These are phyloP conservation scores for Musa itinerans DNA, from an alignment of 176 grass and related monocot genomes.

Conservation along the genomic window DNA sequence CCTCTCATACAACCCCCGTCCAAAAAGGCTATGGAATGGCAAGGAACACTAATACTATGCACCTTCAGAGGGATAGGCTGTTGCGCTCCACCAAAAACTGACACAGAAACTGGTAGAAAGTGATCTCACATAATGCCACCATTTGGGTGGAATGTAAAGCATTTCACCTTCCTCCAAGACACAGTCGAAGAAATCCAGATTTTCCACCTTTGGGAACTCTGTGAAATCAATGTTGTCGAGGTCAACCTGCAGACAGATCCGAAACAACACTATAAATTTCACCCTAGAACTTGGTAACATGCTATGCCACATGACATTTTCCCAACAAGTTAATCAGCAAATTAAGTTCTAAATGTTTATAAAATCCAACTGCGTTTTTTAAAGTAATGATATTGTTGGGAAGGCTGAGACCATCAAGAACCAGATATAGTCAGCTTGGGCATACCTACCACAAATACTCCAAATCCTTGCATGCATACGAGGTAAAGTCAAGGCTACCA, in stretches of 20 bases:
- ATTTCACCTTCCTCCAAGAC: conserved; percentile 86
- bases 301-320: neutral
- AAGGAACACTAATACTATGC: conserved; percentile 12
- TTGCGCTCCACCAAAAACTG: conserved; percentile 72
- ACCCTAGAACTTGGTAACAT: neutral
- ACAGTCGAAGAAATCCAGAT: conserved; percentile 68
- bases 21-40: neutral
- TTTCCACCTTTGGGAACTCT: conserved; percentile 36
- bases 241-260: conserved; percentile 60
- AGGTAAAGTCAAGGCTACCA: no score
- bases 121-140: conserved; percentile 93
- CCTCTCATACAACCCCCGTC: neutral
- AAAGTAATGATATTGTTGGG: neutral
- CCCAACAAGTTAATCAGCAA: no score
- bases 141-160: conserved; percentile 96
- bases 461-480: no score
- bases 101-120: conserved; percentile 85
- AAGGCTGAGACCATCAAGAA: neutral
- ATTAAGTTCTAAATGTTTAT: no score
- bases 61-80: conserved; percentile 22
- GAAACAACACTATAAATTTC: conserved; percentile 13
- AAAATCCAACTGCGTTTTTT: no score
- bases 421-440: neutral
- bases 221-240: conserved; percentile 60
- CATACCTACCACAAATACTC: no score